Percentiles rank a stretch among this genome's conserved stretches.
phyloP scores from a whole-genome alignment of 352 stramenopile genomes.

The Globisporangium middletonii region DNA sequence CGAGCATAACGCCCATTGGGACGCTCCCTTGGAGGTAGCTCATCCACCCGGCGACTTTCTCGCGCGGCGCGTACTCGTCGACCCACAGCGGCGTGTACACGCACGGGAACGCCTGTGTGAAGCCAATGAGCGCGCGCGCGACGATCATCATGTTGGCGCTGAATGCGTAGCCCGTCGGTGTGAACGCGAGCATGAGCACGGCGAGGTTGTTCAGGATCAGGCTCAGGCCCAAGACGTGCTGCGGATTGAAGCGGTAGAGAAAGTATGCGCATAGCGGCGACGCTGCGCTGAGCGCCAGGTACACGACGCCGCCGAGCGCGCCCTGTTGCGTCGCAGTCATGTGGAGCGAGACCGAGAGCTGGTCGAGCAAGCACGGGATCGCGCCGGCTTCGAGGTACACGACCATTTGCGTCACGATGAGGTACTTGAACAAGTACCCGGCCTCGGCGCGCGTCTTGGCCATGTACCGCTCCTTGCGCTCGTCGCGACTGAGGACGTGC shows the following conservation, averaged over 20 bases:
- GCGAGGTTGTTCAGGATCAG: conserved; percentile 76
- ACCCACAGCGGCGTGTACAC: conserved; percentile 85
- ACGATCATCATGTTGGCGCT: conserved; percentile 72
- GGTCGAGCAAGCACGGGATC: conserved; percentile 76
- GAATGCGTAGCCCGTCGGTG: conserved; percentile 57
- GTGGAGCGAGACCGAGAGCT: conserved; percentile 63
- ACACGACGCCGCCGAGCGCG: conserved; percentile 72
- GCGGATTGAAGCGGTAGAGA: conserved; percentile 62
- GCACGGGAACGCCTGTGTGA: conserved; percentile 79
- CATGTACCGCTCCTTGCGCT: conserved; percentile 68
- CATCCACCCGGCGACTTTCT: conserved; percentile 79
- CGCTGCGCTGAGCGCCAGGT: conserved; percentile 64
- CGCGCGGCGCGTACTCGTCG: conserved; percentile 72
- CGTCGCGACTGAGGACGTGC: conserved; percentile 33
- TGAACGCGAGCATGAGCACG: conserved; percentile 65
- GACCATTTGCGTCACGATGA: conserved; percentile 79
- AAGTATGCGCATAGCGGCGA: conserved; percentile 76
- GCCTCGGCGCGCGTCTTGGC: conserved; percentile 63
- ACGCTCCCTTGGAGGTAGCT: conserved; percentile 80
- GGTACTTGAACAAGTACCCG: conserved; percentile 82
- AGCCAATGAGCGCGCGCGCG: conserved; percentile 62
- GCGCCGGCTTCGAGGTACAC: conserved; percentile 79
- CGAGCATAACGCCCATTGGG: conserved; percentile 82
- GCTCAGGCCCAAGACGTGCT: conserved; percentile 57
- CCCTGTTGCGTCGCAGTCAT: conserved; percentile 73